Conservation (phyloP, 2,329 filamentous ascomycete genomes). For the Annulohypoxylon truncatum region DNA sequence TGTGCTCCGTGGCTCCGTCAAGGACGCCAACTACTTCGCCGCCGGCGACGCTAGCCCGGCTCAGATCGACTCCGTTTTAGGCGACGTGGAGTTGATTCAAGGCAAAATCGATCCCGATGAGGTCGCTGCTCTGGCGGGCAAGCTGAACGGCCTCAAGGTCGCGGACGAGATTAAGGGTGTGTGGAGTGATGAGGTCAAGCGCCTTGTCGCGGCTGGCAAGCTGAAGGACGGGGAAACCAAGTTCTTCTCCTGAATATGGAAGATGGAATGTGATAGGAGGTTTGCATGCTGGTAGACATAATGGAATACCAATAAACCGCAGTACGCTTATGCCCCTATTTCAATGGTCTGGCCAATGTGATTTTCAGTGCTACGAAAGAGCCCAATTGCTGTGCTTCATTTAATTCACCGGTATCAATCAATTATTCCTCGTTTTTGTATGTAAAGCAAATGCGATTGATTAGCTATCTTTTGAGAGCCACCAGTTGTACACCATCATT, state of each 20-base stretch:
- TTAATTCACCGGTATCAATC: not conserved
- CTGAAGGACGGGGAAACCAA: slow-evolving; percentile 86
- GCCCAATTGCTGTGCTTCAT: not conserved
- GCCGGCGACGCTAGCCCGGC: slow-evolving; percentile 76
- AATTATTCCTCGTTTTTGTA: not conserved
- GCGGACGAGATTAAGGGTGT: slow-evolving; percentile 86
- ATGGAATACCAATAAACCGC: slow-evolving; percentile 2
- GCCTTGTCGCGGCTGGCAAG: slow-evolving; percentile 84
- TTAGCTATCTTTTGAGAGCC: not conserved
- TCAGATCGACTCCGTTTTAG: slow-evolving; percentile 84
- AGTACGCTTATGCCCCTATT: not conserved
- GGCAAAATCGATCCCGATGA: slow-evolving; percentile 91
- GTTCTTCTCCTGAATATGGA: slow-evolving; percentile 55
- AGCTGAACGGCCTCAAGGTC: slow-evolving; percentile 83
- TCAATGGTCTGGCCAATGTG: not conserved
- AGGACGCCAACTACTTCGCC: slow-evolving; percentile 97
- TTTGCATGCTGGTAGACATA: slow-evolving; percentile 1
- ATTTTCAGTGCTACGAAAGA: not conserved
- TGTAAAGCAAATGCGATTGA: not conserved
- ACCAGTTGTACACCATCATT: not conserved
- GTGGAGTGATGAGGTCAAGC: slow-evolving; percentile 81
- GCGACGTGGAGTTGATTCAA: slow-evolving; percentile 88
- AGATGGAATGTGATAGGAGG: not conserved
- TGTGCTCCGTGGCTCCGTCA: slow-evolving; percentile 90
- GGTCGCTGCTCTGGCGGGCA: slow-evolving; percentile 82